phyloP scores from a whole-genome alignment of 23 red algal genomes.

The Gracilaria vermiculophylla region DNA sequence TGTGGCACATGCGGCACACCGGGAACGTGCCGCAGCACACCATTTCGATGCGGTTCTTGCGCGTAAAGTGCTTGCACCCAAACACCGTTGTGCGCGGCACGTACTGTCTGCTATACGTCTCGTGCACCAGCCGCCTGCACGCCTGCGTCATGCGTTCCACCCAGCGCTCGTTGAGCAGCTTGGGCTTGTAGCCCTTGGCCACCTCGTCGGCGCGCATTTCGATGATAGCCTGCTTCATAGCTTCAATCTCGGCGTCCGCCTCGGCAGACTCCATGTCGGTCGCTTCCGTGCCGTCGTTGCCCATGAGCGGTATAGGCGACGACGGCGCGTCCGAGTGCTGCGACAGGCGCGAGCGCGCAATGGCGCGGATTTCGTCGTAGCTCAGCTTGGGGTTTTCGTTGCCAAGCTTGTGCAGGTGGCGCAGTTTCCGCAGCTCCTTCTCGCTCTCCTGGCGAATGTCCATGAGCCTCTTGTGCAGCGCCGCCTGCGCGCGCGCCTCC shows the following conservation, averaged over 20 bases:
- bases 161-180: conserved; percentile 42
- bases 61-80: conserved; percentile 59
- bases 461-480: conserved; percentile 44
- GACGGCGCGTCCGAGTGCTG: not conserved
- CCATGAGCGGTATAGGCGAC: not conserved
- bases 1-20: conserved; percentile 72
- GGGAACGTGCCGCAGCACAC: conserved; percentile 71
- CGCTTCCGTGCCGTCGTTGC: not conserved
- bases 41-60: conserved; percentile 70
- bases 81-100: conserved; percentile 47
- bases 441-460: conserved; percentile 44
- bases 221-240: conserved; percentile 67
- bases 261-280: conserved; percentile 26
- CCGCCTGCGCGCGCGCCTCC: conserved; percentile 46
- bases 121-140: conserved; percentile 31
- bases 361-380: conserved; percentile 53
- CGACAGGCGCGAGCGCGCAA: conserved; percentile 23
- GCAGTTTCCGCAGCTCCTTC: conserved; percentile 39
- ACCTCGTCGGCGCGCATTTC: conserved; percentile 70
- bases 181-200: conserved; percentile 36
- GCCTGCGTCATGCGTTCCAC: conserved; percentile 42
- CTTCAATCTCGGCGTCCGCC: conserved; percentile 44
- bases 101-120: conserved; percentile 52
- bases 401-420: conserved; percentile 56
- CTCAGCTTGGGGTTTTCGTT: conserved; percentile 56